These are phyloP conservation scores for Colletotrichum brevisporum DNA, from an alignment of 2,329 filamentous ascomycete genomes.

Conservation along the genomic window DNA sequence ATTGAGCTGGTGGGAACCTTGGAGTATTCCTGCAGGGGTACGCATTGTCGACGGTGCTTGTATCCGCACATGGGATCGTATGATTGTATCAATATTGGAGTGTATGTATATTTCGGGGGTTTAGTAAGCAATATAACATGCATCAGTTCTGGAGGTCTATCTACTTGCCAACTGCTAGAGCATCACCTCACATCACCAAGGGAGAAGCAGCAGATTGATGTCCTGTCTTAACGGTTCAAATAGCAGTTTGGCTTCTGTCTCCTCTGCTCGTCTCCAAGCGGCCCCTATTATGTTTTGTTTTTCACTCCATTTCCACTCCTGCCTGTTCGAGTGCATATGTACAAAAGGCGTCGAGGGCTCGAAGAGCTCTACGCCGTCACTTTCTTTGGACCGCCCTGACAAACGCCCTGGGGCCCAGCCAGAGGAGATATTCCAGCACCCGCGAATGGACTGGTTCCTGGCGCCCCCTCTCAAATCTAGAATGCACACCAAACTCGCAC, in stretches of 20 bases:
- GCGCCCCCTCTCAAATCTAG: slow-evolving; percentile 49
- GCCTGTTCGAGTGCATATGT: slow-evolving; percentile 26
- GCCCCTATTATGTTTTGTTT: slow-evolving; percentile 31
- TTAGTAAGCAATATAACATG: not conserved
- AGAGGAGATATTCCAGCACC: slow-evolving; percentile 29
- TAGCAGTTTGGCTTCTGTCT: slow-evolving; percentile 21
- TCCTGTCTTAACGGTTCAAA: slow-evolving; percentile 23
- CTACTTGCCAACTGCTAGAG: too few species aligned
- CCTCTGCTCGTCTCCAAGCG: slow-evolving; percentile 33
- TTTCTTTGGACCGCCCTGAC: slow-evolving; percentile 26
- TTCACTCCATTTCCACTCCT: slow-evolving; percentile 25
- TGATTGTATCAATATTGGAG: not conserved
- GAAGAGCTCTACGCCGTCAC: slow-evolving; percentile 21
- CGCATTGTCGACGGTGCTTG: slow-evolving; percentile 16
- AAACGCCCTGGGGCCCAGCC: slow-evolving; percentile 28
- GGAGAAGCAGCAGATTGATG: not conserved
- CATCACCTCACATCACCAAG: not conserved
- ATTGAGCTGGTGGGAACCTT: not conserved
- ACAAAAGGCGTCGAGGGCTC: slow-evolving; percentile 28
- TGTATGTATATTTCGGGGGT: not conserved
- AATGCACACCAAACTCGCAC: slow-evolving; percentile 43
- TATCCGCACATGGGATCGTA: not conserved
- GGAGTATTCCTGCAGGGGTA: slow-evolving; percentile 14
- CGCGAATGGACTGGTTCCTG: slow-evolving; percentile 44
- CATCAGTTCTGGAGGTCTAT: not conserved